These are phyloP conservation scores for Podaxis carcinomalis DNA, from an alignment of 768 basidiomycete species.

Conservation along the genomic window DNA sequence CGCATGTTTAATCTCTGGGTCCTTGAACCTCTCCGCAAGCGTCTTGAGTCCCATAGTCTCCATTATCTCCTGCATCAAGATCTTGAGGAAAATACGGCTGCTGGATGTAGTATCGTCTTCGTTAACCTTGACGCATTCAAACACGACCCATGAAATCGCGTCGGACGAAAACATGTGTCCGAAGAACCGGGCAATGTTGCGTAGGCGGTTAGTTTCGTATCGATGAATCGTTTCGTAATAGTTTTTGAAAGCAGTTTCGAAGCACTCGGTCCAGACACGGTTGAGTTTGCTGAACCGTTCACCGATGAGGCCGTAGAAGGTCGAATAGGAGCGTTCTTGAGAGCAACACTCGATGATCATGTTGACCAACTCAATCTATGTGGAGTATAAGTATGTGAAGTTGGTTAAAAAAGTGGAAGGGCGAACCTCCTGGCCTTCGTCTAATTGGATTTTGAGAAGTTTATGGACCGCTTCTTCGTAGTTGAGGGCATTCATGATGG, in stretches of 20 bases:
- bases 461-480: slow-evolving; percentile 99
- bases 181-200: slow-evolving; percentile 96
- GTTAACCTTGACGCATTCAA: slow-evolving; percentile 86
- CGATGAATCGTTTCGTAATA: slow-evolving; percentile 98
- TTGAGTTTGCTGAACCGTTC: slow-evolving; percentile 97
- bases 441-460: slow-evolving; percentile 85
- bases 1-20: slow-evolving; percentile 70
- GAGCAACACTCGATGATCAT: slow-evolving; percentile 99
- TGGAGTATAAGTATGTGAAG: neutral
- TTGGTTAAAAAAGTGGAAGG: neutral
- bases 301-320: slow-evolving; percentile 94
- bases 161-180: slow-evolving; percentile 88
- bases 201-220: slow-evolving; percentile 96
- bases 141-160: slow-evolving; percentile 82
- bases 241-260: slow-evolving; percentile 80
- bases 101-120: slow-evolving; percentile 97
- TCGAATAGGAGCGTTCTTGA: slow-evolving; percentile 96
- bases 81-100: slow-evolving; percentile 96
- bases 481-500: slow-evolving; percentile 98
- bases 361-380: slow-evolving; percentile 89
- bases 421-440: slow-evolving; percentile 90
- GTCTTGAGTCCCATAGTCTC: slow-evolving; percentile 88
- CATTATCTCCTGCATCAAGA: slow-evolving; percentile 92
- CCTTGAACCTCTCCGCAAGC: slow-evolving; percentile 87
- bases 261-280: slow-evolving; percentile 87